phyloP scores from a whole-genome alignment of 768 basidiomycete species.

The Antrodiella citrinella region DNA sequence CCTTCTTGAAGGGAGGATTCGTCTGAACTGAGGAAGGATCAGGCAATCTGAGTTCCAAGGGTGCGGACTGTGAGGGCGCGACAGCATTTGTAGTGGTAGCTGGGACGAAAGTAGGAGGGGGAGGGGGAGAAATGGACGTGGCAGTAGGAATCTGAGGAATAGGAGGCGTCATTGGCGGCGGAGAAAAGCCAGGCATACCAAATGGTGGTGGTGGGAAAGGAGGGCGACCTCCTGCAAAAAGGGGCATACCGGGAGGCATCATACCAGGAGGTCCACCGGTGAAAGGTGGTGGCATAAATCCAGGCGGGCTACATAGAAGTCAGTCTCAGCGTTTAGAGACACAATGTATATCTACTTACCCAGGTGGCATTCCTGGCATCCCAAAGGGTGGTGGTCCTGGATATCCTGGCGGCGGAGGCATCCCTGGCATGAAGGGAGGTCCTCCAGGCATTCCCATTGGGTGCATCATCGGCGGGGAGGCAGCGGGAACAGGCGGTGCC shows the following conservation, averaged over 20 bases:
- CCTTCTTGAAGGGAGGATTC: conserved; percentile 70
- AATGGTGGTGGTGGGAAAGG: conserved; percentile 30
- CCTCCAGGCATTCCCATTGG: conserved; percentile 34
- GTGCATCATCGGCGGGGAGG: conserved; percentile 21
- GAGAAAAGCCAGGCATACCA: conserved; percentile 12
- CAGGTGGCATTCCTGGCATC: conserved; percentile 47
- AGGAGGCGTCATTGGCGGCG: conserved; percentile 20
- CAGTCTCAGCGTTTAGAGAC: conserved; percentile 5
- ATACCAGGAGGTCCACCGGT: conserved; percentile 32
- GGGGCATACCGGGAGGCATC: conserved; percentile 29
- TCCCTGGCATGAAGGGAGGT: conserved; percentile 20
- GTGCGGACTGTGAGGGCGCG: conserved; percentile 13
- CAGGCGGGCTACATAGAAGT: conserved; percentile 33
- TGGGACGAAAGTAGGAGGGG: conserved; percentile 14
- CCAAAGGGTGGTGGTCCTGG: conserved; percentile 29
- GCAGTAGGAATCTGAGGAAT: conserved; percentile 19
- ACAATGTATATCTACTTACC: conserved; percentile 25
- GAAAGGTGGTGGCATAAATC: conserved; percentile 32
- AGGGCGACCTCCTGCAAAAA: conserved; percentile 29
- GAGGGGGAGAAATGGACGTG: conserved; percentile 19
- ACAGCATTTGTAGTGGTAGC: conserved; percentile 19
- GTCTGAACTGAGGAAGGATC: conserved; percentile 52
- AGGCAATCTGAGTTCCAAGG: conserved; percentile 38
- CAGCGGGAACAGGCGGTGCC: conserved; percentile 27
- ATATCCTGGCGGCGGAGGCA: conserved; percentile 10